Evolutionary conservation across 371 early-diverging fungal species (phyloP), one percentile per base, ranked within the genome.

Genomic region (Lichtheimia ornata): DNA sequence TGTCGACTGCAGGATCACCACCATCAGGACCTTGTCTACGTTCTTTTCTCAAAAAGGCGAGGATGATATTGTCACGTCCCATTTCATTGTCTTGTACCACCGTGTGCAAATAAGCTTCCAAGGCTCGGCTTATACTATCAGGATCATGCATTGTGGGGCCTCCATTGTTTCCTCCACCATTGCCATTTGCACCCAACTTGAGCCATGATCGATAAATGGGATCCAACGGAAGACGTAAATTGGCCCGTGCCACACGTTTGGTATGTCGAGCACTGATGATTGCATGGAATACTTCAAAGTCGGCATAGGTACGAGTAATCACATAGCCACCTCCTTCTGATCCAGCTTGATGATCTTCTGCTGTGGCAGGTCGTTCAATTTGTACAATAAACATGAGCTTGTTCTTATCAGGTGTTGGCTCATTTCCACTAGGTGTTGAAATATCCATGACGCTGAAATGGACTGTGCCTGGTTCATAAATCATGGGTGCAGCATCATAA

Each of bases 251-350:
- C 0, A 72, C 53, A 12, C 70, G 64, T 53, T 65, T 72, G 0
- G 72, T 43, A 55, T 81, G 72, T 17, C 69, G 65, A 4, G 74
- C 71, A 44, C 55, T 49, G 4, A 81, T 57, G 2, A 76, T 69
- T 0, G 73, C 59, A 30, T 81, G 71, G 44, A 81, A 74, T 3
- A 62, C 67, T 53, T 76, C 79, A 59, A 81, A 81, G 58, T 81
- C 79, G 5, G 65, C 59, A 51, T 76, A 81, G 2, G 71, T 71
- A 22, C 81, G 62, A 13, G 79, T 78, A 25, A 81, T 76, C 2
- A 81, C 79, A 62, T 81, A 81, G 0, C 81, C 81, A 14, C 78
- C 78, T 2, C 81, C 81, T 57, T 81, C 81, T 5, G 81, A 78
- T 5, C 69, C 70, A 7, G 69, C 35, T 9, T 35, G 35, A 22